Evolutionary conservation across 2,329 filamentous ascomycete genomes (phyloP), one percentile per base, ranked within the genome.

Genomic region (Paracoccidioides brasiliensis): DNA sequence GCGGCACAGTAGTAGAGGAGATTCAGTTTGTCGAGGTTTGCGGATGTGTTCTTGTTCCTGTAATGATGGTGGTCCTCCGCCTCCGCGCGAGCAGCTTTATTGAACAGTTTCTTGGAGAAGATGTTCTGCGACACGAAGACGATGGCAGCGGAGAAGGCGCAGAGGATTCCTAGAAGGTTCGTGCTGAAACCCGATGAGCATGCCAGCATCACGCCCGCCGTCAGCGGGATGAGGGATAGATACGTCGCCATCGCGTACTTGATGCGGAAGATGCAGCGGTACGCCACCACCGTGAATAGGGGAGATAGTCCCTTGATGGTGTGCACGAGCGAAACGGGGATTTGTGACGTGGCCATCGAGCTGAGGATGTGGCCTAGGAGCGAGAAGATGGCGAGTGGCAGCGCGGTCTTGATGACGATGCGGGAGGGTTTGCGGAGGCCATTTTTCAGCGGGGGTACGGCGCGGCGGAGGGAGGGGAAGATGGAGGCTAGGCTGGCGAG

Each of bases 111-210:
- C 72, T 98, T 98, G 22, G 91, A 97, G 62, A 96, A 95, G 56
- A 98, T 98, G 67, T 98, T 98, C 68, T 98, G 93, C 0, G 90
- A 93, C 40, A 98, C 93, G 67, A 98, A 98, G 61, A 97, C 86
- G 55, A 97, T 76, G 6, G 93, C 89, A n/a, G 89, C 90, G 38
- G 88, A 76, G 41, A 98, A 84, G 3, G 93, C 90, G 65, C 90
- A 91, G 9, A 91, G 65, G 15, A 98, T 86, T n/a, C 93, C 93
- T 53, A 93, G 79, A 59, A 96, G 80, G 66, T 98, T 90, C 35
- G 88, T 91, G 28, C 83, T 85, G 63, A 95, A 90, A 66, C 90
- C 89, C 10, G 90, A 88, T 1, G 91, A 96, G 70, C 93, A 98
- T 8, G 93, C 93, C 61, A 98, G 80, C 80, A 95, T 89, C 56